These are phyloP conservation scores for Sclerotinia glacialis DNA, from an alignment of 2,329 filamentous ascomycete genomes.

Conservation along the genomic window DNA sequence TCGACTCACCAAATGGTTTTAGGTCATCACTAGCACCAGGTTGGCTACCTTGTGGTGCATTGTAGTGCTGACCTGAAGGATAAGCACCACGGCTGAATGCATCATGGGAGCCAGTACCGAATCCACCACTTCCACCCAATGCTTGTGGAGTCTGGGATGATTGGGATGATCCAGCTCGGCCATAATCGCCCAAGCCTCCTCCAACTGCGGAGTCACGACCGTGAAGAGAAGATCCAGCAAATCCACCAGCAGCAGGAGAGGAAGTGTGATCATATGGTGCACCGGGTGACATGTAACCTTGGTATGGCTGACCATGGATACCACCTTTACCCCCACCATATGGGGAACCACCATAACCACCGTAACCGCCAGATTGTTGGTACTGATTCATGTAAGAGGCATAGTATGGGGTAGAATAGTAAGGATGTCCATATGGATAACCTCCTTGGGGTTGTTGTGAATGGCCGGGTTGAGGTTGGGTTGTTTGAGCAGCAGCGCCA, in stretches of 20 bases:
- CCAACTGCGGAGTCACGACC: constrained; percentile 40
- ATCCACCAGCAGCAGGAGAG: constrained; percentile 39
- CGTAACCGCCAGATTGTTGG: constrained; percentile 43
- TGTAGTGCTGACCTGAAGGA: constrained; percentile 40
- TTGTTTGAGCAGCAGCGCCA: constrained; percentile 43
- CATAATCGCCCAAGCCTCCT: constrained; percentile 40
- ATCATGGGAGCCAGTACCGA: constrained; percentile 37
- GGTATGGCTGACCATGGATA: constrained; percentile 39
- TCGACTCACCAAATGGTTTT: constrained; percentile 41
- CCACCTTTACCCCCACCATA: constrained; percentile 39
- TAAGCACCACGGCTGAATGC: constrained; percentile 39
- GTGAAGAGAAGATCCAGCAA: constrained; percentile 38
- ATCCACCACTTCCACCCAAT: constrained; percentile 38
- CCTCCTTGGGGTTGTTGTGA: constrained; percentile 50
- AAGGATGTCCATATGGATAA: constrained; percentile 56
- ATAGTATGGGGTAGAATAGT: constrained; percentile 63
- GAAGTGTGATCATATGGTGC: constrained; percentile 40
- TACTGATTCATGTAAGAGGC: constrained; percentile 56
- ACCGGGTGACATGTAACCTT: constrained; percentile 40
- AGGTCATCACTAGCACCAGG: constrained; percentile 38
- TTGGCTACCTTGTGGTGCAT: constrained; percentile 37
- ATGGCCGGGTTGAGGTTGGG: constrained; percentile 45
- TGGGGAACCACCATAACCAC: constrained; percentile 40
- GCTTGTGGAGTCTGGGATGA: constrained; percentile 38
- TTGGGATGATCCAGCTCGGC: constrained; percentile 39